Evolutionary conservation across 768 basidiomycete species (phyloP).

Genomic region (Rhizopogon vesiculosus): DNA sequence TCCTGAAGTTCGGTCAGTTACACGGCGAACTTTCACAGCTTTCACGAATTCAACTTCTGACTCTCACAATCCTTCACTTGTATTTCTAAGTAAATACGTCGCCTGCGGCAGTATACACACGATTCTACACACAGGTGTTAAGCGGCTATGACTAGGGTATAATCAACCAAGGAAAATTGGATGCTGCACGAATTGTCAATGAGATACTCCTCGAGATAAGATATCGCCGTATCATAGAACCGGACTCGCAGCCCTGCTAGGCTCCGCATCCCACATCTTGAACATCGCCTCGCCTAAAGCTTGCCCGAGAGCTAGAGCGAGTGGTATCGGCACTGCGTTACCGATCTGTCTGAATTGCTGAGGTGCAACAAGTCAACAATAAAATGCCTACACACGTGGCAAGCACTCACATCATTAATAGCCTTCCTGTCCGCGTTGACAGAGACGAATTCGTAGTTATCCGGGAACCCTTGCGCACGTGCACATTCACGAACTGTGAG

Average conservation of each 20-base stretch:
- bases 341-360: constrained; percentile 78
- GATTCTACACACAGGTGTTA: no score
- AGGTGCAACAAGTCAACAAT: constrained; percentile 2
- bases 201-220: neutral
- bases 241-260: constrained; percentile 41
- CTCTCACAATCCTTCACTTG: no score
- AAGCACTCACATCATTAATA: constrained; percentile 47
- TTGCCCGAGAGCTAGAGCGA: constrained; percentile 59
- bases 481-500: constrained; percentile 65
- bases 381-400: neutral
- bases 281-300: constrained; percentile 40
- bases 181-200: neutral
- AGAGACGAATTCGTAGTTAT: constrained; percentile 59
- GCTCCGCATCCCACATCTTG: constrained; percentile 36
- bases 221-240: constrained; percentile 23
- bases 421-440: constrained; percentile 29
- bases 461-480: constrained; percentile 77
- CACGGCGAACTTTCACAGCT: no score
- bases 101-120: no score
- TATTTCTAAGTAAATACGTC: no score
- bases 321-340: constrained; percentile 72
- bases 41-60: no score
- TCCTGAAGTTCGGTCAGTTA: no score
- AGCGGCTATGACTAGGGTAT: neutral
- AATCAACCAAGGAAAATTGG: neutral